Evolutionary conservation across 2,329 filamentous ascomycete genomes (phyloP).

Genomic region (Oidium heveae): DNA sequence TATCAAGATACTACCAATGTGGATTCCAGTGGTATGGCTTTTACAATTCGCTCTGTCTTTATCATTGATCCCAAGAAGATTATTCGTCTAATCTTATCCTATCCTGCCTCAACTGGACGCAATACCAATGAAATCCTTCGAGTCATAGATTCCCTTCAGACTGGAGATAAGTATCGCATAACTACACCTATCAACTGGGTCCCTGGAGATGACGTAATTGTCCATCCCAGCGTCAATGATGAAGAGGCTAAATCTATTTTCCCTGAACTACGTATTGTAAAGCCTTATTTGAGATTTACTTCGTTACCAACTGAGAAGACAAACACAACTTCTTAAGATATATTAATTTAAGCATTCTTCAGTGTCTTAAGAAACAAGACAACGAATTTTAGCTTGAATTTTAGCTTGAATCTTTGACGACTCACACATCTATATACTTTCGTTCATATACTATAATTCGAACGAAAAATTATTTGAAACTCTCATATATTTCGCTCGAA

Average conservation of each 20-base stretch:
- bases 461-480: no score
- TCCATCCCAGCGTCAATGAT: conserved; percentile 59
- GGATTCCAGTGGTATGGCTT: conserved; percentile 59
- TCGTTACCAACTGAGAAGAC: conserved; percentile 29
- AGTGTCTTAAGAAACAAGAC: neutral
- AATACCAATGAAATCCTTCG: conserved; percentile 60
- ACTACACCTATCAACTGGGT: conserved; percentile 83
- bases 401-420: neutral
- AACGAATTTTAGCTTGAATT: neutral
- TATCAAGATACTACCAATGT: conserved; percentile 63
- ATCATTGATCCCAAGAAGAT: conserved; percentile 86
- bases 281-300: conserved; percentile 53
- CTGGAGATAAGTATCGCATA: conserved; percentile 67
- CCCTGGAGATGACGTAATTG: conserved; percentile 74
- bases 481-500: no score
- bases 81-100: conserved; percentile 76
- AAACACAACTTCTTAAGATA: conserved; percentile 9
- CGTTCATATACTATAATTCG: no score
- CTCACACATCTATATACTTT: no score
- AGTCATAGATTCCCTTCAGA: conserved; percentile 56
- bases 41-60: conserved; percentile 88
- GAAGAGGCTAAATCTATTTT: conserved; percentile 75
- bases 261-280: conserved; percentile 44
- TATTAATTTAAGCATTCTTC: neutral
- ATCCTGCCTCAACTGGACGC: conserved; percentile 68